These are phyloP conservation scores for Macrolepiota albuminosa DNA, from an alignment of 768 basidiomycete species.

Conservation along the genomic window DNA sequence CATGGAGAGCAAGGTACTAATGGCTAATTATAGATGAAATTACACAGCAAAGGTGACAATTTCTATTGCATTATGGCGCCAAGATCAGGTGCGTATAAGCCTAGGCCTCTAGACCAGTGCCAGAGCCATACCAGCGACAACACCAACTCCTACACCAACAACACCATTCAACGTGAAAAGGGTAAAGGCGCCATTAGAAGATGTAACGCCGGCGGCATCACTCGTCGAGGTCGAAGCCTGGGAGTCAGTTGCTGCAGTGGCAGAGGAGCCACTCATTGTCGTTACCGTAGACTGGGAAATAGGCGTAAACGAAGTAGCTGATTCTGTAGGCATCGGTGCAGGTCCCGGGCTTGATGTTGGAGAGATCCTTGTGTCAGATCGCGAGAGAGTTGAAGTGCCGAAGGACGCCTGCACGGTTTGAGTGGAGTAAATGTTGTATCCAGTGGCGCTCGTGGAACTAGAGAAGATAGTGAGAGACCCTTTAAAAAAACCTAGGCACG, in stretches of 20 bases:
- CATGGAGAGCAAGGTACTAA: no score
- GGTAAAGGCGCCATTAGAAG: background rate
- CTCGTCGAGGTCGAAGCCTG: no score
- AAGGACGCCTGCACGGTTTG: background rate
- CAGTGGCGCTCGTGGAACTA: background rate
- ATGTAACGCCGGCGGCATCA: background rate
- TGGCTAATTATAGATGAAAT: no score
- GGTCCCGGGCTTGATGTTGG: background rate
- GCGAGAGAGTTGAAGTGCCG: background rate
- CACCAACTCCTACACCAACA: background rate
- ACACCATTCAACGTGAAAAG: background rate
- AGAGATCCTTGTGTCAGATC: background rate
- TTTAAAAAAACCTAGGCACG: background rate
- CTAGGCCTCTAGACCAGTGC: background rate
- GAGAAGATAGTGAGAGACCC: background rate
- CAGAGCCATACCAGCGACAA: background rate
- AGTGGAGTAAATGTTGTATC: background rate
- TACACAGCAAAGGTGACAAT: no score
- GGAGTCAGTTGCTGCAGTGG: background rate
- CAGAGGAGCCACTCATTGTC: background rate
- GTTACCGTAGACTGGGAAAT: background rate
- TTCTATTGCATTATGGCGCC: no score
- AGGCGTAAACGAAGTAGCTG: background rate
- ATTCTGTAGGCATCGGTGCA: background rate
- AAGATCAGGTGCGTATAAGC: background rate